phyloP scores from a whole-genome alignment of 1,139 yeast genomes.

The Magnusiomyces paraingens region DNA sequence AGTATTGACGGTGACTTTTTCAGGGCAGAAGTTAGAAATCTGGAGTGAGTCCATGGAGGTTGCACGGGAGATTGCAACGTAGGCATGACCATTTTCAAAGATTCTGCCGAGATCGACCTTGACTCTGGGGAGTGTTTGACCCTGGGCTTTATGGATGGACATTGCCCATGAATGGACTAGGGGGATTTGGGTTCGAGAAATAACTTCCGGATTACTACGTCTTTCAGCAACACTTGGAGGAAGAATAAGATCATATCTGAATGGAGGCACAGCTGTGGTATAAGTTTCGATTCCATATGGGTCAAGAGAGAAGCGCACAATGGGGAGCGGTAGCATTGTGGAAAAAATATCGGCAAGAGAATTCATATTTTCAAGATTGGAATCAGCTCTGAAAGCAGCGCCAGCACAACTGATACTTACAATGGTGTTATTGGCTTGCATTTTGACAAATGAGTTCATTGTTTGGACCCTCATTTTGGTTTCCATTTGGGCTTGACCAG shows the following conservation, averaged over 20 bases:
- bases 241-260: conserved; percentile 2
- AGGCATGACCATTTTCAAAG: conserved; percentile 83
- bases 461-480: neutral
- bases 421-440: neutral
- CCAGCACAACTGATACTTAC: neutral
- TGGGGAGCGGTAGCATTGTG: neutral
- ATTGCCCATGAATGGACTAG: conserved; percentile 79
- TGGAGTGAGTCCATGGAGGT: conserved; percentile 67
- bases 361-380: neutral
- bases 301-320: neutral
- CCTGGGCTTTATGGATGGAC: conserved; percentile 88
- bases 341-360: neutral
- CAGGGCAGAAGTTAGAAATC: conserved; percentile 60
- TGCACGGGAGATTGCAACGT: conserved; percentile 89
- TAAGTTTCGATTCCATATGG: neutral
- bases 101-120: conserved; percentile 63
- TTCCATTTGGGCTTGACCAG: conserved; percentile 2
- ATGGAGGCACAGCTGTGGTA: neutral
- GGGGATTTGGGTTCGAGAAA: conserved; percentile 57
- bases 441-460: conserved; percentile 6
- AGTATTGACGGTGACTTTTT: conserved; percentile 56
- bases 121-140: conserved; percentile 78
- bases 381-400: neutral
- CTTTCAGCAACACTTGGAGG: conserved; percentile 15
- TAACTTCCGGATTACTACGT: conserved; percentile 14